Evolutionary conservation across 768 basidiomycete genomes (phyloP), one percentile per base, ranked within the genome.

Genomic region (Goffeauzyma gilvescens): DNA sequence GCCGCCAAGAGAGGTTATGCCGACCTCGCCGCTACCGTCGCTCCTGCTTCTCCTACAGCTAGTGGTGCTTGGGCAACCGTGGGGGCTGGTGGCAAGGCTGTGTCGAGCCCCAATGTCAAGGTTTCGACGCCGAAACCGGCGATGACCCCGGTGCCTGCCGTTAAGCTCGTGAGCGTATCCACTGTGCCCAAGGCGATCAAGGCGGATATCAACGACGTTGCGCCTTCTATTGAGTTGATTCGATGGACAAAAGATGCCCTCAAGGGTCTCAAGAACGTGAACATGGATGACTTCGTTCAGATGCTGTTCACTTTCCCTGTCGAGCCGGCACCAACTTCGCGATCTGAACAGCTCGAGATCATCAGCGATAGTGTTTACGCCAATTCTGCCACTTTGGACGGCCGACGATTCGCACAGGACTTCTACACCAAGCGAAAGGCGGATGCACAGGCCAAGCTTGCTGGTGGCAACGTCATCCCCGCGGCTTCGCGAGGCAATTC

Each of bases 311-410:
- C 81, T 1, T 96, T 98, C 70, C 82, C 90, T 3, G 65, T 95
- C 38, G 87, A 96, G 50, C 82, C 59, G 6, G 54, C 57, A 18
- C 45, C 52, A 9, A 39, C 55, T 3, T 20, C 34, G 80, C 15
- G 82, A 81, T 53, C 67, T 74, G 52, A 64, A 39, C 48, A 49
- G 33, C 41, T 75, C 74, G 93, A 98, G 65, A 78, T 93, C 58
- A 96, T 98, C 51, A 81, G 83, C 18, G 93, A 96, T 60, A 71
- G 81, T 32, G 87, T 96, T 48, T 98, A 96, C 57, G 77, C 80
- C 41, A 87, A 81, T 57, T 90, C 85, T 51, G 82, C 86, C 17
- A 96, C 83, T 2, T 74, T 98, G 38, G 87, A 96, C 57, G 93
- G 93, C 5, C 72, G 89, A 38, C 75, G 90, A 27, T 98, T 96